A percentile compares a stretch with the other conserved stretches of the same genome.
Evolutionary conservation across 805 yeast species (phyloP).

Genomic region (Blastobotrys parvus): DNA sequence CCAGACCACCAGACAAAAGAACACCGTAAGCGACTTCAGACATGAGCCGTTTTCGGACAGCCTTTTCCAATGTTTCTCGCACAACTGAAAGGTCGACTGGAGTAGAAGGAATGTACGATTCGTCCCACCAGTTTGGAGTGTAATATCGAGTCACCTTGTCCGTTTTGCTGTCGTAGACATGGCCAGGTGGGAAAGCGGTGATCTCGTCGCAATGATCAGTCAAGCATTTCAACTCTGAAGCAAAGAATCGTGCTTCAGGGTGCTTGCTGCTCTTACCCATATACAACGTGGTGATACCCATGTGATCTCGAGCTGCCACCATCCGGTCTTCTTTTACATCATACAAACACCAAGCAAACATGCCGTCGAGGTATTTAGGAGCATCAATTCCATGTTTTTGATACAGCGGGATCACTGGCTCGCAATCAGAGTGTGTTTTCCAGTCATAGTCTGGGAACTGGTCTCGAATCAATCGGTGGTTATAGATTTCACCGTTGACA

Average conservation of each 20-base stretch:
- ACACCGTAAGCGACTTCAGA: constrained; percentile 99
- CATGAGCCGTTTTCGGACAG: constrained; percentile 98
- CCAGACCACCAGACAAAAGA: constrained; percentile 92
- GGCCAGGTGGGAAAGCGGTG: constrained; percentile 97
- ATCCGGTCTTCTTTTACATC: constrained; percentile 80
- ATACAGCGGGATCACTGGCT: constrained; percentile 90
- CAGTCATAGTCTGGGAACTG: constrained; percentile 64
- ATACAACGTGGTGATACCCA: constrained; percentile 93
- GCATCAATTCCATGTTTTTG: constrained; percentile 82
- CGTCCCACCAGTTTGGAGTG: constrained; percentile 95
- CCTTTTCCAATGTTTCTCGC: constrained; percentile 78
- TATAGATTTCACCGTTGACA: constrained; percentile 97
- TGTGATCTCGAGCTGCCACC: constrained; percentile 96
- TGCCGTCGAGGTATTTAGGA: constrained; percentile 91
- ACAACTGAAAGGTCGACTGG: constrained; percentile 66
- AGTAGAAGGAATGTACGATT: constrained; percentile 57
- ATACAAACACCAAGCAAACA: constrained; percentile 92
- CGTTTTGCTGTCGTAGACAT: constrained; percentile 85
- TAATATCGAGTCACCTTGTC: constrained; percentile 82
- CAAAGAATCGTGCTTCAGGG: constrained; percentile 79
- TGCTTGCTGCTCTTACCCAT: constrained; percentile 69
- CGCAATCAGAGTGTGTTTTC: constrained; percentile 91
- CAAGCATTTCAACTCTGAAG: constrained; percentile 90
- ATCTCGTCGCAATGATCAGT: constrained; percentile 92
- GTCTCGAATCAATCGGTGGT: constrained; percentile 84